Evolutionary conservation across 148 eudicot genomes (phyloP).

Genomic region (Camellia lanceoleosa): DNA sequence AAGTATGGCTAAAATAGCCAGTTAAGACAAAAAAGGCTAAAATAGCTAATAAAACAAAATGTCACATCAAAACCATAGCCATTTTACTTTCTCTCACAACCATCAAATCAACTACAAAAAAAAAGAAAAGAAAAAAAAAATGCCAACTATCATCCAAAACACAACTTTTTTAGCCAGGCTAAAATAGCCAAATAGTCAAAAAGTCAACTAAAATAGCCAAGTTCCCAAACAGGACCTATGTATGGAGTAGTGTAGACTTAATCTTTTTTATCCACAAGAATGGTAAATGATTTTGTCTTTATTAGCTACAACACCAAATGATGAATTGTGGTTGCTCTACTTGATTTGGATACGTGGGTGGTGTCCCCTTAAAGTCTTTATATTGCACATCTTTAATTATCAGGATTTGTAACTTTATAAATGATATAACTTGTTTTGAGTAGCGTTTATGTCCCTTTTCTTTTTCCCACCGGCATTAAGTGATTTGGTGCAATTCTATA

Average conservation of each 20-base stretch:
- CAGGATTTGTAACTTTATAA: background rate
- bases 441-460: background rate
- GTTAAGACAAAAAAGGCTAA: too few relatives aligned
- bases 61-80: too few relatives aligned
- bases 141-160: too few relatives aligned
- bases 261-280: background rate
- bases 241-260: background rate
- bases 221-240: too few relatives aligned
- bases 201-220: too few relatives aligned
- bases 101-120: too few relatives aligned
- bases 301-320: background rate
- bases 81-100: too few relatives aligned
- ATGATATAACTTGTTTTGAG: background rate
- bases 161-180: too few relatives aligned
- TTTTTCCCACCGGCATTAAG: background rate
- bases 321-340: background rate
- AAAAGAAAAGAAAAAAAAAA: too few relatives aligned
- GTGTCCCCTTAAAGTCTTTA: background rate
- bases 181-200: too few relatives aligned
- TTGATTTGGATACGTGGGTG: background rate
- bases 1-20: too few relatives aligned
- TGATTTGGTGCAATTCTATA: conserved; percentile 8
- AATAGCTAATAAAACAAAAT: too few relatives aligned
- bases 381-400: background rate
- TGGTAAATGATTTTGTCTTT: background rate